phyloP scores from a whole-genome alignment of 805 yeast genomes.

The Candida coleopterorum region DNA sequence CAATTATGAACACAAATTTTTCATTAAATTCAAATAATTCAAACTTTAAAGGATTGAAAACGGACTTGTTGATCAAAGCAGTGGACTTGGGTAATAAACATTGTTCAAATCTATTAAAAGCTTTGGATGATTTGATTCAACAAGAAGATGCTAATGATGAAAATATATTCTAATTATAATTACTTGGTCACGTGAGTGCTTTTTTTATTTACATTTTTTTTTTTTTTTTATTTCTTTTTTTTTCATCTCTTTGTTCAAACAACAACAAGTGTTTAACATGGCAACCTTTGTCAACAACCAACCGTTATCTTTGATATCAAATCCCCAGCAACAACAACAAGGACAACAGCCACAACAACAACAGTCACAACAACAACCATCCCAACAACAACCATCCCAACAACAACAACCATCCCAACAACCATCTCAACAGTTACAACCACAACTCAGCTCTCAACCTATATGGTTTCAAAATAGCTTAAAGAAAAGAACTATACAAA shows the following conservation, averaged over 20 bases:
- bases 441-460: constrained; percentile 23
- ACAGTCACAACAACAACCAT: background rate
- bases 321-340: background rate
- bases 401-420: constrained; percentile 10
- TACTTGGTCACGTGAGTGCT: background rate
- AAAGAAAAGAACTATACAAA: constrained; percentile 34
- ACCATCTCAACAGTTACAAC: constrained; percentile 6
- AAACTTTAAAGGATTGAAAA: constrained; percentile 53
- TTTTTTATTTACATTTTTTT: too few relatives aligned
- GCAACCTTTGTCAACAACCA: background rate
- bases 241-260: too few relatives aligned
- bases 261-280: too few relatives aligned
- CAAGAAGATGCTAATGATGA: constrained; percentile 35
- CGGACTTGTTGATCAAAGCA: constrained; percentile 45
- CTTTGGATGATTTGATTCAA: constrained; percentile 47
- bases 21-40: constrained; percentile 43
- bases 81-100: constrained; percentile 53
- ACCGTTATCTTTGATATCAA: constrained; percentile 1
- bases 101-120: constrained; percentile 58
- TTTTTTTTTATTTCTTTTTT: too few relatives aligned
- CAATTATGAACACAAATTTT: constrained; percentile 65
- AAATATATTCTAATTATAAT: constrained; percentile 16
- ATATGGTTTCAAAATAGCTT: constrained; percentile 32
- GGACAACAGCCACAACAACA: background rate
- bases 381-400: constrained; percentile 5